phyloP scores from a whole-genome alignment of 306 rosid genomes.

The Sesbania bispinosa region DNA sequence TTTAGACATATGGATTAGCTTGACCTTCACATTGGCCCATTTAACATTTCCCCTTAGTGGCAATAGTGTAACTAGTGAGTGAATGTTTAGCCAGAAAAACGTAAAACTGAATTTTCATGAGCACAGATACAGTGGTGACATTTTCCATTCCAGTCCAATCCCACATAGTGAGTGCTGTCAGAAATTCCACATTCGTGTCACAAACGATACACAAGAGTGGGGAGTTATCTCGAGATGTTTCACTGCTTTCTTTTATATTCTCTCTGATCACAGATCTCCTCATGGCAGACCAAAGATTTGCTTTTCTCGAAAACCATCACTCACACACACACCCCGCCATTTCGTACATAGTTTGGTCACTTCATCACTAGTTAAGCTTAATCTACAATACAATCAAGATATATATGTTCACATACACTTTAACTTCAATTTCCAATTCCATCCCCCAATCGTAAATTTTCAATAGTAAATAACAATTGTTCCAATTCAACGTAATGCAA shows the following conservation, averaged over 20 bases:
- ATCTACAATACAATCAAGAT: too few species aligned
- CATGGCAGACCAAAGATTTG: constrained; percentile 57
- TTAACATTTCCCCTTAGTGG: too few species aligned
- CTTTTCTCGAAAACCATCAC: constrained; percentile 22
- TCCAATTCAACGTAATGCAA: not conserved
- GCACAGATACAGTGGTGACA: too few species aligned
- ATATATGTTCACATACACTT: too few species aligned
- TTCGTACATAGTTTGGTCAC: constrained; percentile 1
- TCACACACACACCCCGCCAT: not conserved
- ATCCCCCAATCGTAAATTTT: too few species aligned
- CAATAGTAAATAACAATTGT: not conserved
- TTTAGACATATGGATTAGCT: too few species aligned
- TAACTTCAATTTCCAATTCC: too few species aligned
- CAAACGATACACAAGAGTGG: constrained; percentile 12
- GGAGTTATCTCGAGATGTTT: constrained; percentile 3
- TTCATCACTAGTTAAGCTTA: not conserved
- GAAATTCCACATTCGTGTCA: constrained; percentile 12
- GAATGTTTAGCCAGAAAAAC: not conserved
- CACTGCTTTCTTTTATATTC: constrained; percentile 27
- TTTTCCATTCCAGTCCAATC: too few species aligned
- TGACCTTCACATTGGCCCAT: too few species aligned
- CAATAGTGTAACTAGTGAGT: too few species aligned
- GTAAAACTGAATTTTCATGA: too few species aligned
- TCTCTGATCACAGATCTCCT: constrained; percentile 26
- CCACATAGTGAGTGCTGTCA: not conserved